A percentile compares a stretch with the other conserved stretches of the same genome.
Conservation (phyloP, 257 asterid species). For the Fraxinus quadrangulata region DNA sequence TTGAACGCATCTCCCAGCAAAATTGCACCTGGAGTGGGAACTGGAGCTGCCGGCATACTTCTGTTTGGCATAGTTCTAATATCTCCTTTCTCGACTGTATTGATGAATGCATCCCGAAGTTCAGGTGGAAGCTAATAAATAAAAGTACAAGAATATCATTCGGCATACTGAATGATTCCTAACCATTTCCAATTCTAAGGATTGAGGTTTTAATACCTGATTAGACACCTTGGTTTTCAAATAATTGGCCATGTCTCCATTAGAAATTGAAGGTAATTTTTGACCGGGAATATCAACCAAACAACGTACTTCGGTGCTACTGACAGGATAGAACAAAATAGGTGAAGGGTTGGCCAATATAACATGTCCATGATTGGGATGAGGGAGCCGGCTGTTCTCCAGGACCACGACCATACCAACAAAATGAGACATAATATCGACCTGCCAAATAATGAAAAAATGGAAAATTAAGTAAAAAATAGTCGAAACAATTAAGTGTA, state of each 20-base stretch:
- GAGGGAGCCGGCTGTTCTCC: conserved; percentile 51
- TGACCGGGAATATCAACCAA: conserved; percentile 49
- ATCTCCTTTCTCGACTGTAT: conserved; percentile 46
- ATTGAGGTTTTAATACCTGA: conserved; percentile 36
- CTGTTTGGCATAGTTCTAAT: conserved; percentile 56
- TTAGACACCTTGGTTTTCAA: conserved; percentile 44
- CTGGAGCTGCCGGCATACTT: conserved; percentile 56
- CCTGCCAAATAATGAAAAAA: conserved; percentile 24
- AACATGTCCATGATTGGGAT: conserved; percentile 52
- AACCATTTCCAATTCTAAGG: background rate
- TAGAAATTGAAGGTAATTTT: conserved; percentile 45
- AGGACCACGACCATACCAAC: conserved; percentile 54
- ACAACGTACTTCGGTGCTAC: conserved; percentile 52
- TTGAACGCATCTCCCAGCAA: conserved; percentile 61
- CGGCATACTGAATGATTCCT: background rate
- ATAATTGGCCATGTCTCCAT: conserved; percentile 53
- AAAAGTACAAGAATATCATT: background rate
- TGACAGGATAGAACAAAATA: conserved; percentile 48
- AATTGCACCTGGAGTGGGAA: conserved; percentile 55
- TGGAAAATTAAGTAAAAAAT: background rate
- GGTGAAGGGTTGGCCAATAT: conserved; percentile 55
- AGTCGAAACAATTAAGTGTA: background rate
- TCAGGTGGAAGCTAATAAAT: conserved; percentile 43
- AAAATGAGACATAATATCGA: conserved; percentile 48
- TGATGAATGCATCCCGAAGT: conserved; percentile 39